Evolutionary conservation across 306 rosid species (phyloP), one percentile per base, ranked within the genome.

Genomic region (Ormosia semicastrata): DNA sequence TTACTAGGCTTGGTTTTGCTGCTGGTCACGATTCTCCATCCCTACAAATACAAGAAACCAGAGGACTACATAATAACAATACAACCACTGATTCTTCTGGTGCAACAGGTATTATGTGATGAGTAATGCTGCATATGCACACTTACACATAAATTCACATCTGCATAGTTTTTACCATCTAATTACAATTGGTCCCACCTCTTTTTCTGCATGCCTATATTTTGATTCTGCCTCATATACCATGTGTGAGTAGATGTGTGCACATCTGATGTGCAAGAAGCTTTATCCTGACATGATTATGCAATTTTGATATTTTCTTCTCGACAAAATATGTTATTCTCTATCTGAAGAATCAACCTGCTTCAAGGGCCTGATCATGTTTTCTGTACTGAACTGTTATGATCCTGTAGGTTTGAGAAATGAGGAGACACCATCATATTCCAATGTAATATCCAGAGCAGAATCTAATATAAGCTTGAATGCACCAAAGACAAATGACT

Each of bases 21-120:
- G 98, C 99, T 33, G 98, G 58, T n/a, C 98, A 95, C 65, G 98
- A 93, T 84, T 93, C 97, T 81, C 97, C 97, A 18, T 71, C 92
- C 83, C 81, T 95, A 75, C 93, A 87, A 83, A 77, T 83, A 49
- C 97, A 88, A 85, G 97, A 90, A 75, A 84, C 84, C 29, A 86
- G 73, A 77, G 76, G 87, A 66, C 57, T 32, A 58, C 77, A 75
- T 32, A 71, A 59, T 40, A 82, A 70, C 63, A 80, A 75, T 67
- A 71, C 32, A 17, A 68, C 44, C 13, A 54, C 77, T 24, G 89
- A 82, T 72, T 73, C 91, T 78, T 83, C 89, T 54, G 87, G 78
- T 30, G 65, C 75, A 49, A 11, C 87, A 66, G 95, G 96, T 93
- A 86, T 57, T 78, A 62, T 68, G 24, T 53, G 79, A 49, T 49